Evolutionary conservation across 305 asterid genomes (phyloP), one percentile per base, ranked within the genome.

Genomic region (Plantago lanceolata): DNA sequence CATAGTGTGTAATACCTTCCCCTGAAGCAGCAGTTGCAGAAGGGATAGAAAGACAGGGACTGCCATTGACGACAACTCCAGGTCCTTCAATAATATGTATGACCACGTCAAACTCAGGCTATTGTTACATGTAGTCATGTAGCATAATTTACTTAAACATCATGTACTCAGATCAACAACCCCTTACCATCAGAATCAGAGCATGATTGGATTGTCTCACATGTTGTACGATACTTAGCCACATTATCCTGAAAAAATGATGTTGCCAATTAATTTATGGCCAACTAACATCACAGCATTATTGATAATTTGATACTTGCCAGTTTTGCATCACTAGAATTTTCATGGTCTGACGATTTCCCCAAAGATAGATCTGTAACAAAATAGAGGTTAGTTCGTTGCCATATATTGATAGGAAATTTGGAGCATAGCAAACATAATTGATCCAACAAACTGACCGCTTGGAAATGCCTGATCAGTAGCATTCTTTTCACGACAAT

Each of bases 101-200:
- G 61, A 65, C 62, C 69, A 55, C 58, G 62, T 73, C 65, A 77
- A 55, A 44, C 60, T 57, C 66, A 60, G 74, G 65, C 48, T 45
- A 67, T 17, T 33, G 21, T 43, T 37, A n/a, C 57, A 60, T 55
- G 54, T 21, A 0, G 9, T 7, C 28, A 24, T 33, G 40, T 33
- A 33, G 17, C 19, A 55, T 24, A 53, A 53, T 52, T 14, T 20
- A 20, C n/a, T 21, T 24, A 9, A 13, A 37, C 53, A 19, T 64
- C 19, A 49, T 59, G 18, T 40, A 35, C 52, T 9, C 56, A 37
- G 65, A 47, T 33, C 5, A 45, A 75, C 69, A 60, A 31, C 68
- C 26, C 45, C 81, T 81, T 74, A 87, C 96, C 90, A 65, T 80
- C 75, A 59, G 80, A 78, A 68, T 76, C 84, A 19, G 43, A 58